A percentile compares a stretch with the other conserved stretches of the same genome.
Evolutionary conservation across 2,329 filamentous ascomycete genomes (phyloP).

Genomic region (Helicocarpus griseus): DNA sequence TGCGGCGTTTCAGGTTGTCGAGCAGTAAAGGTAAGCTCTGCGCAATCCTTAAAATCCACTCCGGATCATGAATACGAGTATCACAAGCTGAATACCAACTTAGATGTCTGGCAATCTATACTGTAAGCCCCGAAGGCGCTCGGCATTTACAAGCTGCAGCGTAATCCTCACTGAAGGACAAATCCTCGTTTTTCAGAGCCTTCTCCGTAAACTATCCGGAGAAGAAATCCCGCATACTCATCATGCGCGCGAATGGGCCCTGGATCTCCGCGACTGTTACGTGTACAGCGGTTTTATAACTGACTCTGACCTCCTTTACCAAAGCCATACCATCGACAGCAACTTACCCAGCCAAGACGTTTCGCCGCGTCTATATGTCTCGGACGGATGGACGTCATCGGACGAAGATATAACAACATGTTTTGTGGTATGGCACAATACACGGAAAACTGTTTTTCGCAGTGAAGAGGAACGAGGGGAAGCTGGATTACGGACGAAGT

Average conservation of each 20-base stretch:
- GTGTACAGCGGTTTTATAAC: conserved; percentile 56
- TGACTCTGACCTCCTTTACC: conserved; percentile 53
- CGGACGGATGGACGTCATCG: conserved; percentile 51
- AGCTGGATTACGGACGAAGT: conserved; percentile 27
- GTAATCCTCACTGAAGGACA: conserved; percentile 53
- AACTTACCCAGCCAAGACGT: conserved; percentile 52
- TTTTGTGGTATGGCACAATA: conserved; percentile 57
- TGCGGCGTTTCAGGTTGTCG: conserved; percentile 56
- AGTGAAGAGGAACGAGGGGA: conserved; percentile 28
- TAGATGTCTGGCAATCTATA: conserved; percentile 53
- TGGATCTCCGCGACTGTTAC: conserved; percentile 55
- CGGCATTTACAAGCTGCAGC: conserved; percentile 51
- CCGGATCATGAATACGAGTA: background rate
- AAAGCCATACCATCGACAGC: conserved; percentile 54
- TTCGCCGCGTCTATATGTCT: conserved; percentile 50
- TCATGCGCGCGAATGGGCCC: conserved; percentile 49
- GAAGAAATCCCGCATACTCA: conserved; percentile 50
- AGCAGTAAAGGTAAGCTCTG: conserved; percentile 39
- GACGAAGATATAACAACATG: conserved; percentile 59
- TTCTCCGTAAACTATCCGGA: conserved; percentile 46
- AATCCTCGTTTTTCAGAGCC: conserved; percentile 53
- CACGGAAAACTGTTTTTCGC: conserved; percentile 47
- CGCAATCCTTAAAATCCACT: background rate
- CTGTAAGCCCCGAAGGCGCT: conserved; percentile 53
- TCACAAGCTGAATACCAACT: background rate